phyloP scores from a whole-genome alignment of 208 protist genomes.

The Angomonas desouzai region DNA sequence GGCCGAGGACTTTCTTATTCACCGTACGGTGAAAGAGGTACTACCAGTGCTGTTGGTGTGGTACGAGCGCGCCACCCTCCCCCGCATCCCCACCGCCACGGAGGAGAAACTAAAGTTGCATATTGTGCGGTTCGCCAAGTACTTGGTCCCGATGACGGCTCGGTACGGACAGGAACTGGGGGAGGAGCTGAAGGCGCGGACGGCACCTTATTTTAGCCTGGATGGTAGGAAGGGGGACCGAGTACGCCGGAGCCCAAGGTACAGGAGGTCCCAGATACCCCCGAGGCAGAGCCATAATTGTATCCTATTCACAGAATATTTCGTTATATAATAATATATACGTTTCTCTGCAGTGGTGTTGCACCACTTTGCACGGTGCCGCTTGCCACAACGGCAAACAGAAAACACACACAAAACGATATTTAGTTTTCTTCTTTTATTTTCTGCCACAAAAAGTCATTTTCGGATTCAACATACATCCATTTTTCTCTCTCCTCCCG shows the following conservation, averaged over 20 bases:
- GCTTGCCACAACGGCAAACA: no score
- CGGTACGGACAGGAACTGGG: neutral
- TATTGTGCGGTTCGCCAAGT: conserved; percentile 29
- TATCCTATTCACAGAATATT: no score
- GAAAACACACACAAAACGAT: no score
- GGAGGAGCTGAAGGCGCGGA: neutral
- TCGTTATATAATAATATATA: no score
- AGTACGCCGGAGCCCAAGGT: neutral
- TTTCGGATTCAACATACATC: neutral
- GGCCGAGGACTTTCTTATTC: conserved; percentile 56
- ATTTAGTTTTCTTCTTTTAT: no score
- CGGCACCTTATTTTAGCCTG: neutral
- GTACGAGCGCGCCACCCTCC: conserved; percentile 56
- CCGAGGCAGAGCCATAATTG: no score
- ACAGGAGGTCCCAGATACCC: neutral
- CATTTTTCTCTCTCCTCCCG: neutral
- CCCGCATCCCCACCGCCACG: conserved; percentile 70
- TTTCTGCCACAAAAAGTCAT: no score
- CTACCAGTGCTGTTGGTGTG: conserved; percentile 65
- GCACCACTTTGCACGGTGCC: no score
- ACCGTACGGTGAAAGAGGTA: conserved; percentile 74
- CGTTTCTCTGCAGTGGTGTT: no score
- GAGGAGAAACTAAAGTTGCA: conserved; percentile 50
- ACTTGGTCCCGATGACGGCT: conserved; percentile 1
- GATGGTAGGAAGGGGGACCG: neutral